Evolutionary conservation across 108 stramenopile species (phyloP), one percentile per base, ranked within the genome.

Genomic region (Cyclotella atomus): DNA sequence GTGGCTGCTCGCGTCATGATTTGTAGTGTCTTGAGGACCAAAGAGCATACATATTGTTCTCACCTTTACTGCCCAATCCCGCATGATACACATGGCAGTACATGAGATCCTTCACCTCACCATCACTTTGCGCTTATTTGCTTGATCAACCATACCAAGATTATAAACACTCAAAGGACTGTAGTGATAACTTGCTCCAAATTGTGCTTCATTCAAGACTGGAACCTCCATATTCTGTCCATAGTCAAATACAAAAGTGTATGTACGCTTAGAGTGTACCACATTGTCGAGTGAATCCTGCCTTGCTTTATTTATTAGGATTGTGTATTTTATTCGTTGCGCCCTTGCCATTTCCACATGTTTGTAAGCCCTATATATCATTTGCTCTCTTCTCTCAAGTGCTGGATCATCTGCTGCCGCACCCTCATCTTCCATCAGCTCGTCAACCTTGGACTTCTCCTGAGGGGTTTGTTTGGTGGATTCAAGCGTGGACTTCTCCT

Each of bases 141-240:
- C 57, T 59, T 61, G 45, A 46, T 70, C 24, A 28, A 70, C 67
- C 3, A 76, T 29, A 9, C 77, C 64, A 3, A 77, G 35, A 0
- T 59, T 52, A 29, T 79, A 55, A 9, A 79, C 53, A 32, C 12
- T 56, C 29, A 73, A n/a, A 0, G 71, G 77, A 21, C 66, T 68
- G 23, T 43, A 66, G 34, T 73, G 74, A 30, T 73, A 73, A 7
- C 43, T 60, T 0, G 21, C 25, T 4, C 79, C 79, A 10, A 67
- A 73, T 30, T 80, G 79, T 41, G 59, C 30, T 32, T 24, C 3
- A 33, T 47, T 56, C n/a, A 41, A 80, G 16, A 45, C 1, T 20
- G 78, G 79, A 2, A 74, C 32, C 45, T 55, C 46, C 65, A 80
- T 65, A 41, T 75, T 75, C 34, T 80, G 71, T 1, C 65, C 71